phyloP scores from a whole-genome alignment of 2,329 filamentous ascomycete genomes.

The Dichotomopilus funicola region DNA sequence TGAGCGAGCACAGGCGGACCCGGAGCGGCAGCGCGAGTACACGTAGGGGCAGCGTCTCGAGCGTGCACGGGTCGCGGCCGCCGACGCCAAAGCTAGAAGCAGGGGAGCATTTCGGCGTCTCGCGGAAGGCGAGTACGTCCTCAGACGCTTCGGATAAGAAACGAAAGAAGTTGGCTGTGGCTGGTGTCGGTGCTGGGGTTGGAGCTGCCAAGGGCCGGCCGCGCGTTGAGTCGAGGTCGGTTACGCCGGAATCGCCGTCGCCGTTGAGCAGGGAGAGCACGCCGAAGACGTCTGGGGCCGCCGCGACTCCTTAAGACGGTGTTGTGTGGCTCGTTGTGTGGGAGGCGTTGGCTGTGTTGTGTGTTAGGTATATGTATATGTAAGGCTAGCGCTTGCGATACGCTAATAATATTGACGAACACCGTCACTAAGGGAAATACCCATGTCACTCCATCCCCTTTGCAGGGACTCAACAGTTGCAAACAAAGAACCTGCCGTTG shows the following conservation, averaged over 20 bases:
- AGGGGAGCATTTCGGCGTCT: conserved; percentile 30
- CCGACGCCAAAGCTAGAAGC: conserved; percentile 38
- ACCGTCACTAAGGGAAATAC: no score
- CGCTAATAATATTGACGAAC: no score
- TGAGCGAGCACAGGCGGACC: conserved; percentile 42
- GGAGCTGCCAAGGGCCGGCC: conserved; percentile 34
- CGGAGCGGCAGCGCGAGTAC: conserved; percentile 42
- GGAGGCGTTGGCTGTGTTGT: no score
- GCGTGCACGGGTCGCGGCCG: conserved; percentile 42
- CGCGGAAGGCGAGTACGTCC: conserved; percentile 41
- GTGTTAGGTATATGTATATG: no score
- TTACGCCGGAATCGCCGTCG: conserved; percentile 49
- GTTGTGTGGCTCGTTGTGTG: neutral
- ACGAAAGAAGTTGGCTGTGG: conserved; percentile 43
- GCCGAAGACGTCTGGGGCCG: conserved; percentile 2
- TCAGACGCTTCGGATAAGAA: conserved; percentile 45
- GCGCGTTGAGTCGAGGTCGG: conserved; percentile 43
- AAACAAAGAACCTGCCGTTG: no score
- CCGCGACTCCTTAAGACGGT: conserved; percentile 4
- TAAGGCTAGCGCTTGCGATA: no score
- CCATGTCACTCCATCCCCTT: no score
- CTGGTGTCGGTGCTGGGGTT: no score
- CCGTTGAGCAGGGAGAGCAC: conserved; percentile 42
- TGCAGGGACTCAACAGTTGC: no score
- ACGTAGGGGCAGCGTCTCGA: conserved; percentile 44